Evolutionary conservation across 1,284 basidiomycete species (phyloP).

Genomic region (Ceratobasidium sp.): DNA sequence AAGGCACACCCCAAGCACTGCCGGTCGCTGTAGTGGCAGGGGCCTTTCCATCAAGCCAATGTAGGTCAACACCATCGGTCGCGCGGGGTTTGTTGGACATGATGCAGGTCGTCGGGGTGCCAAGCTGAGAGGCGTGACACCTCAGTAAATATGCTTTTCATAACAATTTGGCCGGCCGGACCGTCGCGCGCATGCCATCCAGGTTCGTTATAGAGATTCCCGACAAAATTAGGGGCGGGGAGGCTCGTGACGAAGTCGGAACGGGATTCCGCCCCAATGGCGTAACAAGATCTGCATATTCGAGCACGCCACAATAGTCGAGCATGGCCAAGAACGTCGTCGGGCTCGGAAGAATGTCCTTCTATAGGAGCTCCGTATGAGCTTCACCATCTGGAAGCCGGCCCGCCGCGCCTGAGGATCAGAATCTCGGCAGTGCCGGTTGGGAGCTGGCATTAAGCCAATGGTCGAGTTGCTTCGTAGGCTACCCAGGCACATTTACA

Average conservation of each 20-base stretch:
- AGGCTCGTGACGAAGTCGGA: background rate
- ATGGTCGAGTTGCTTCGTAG: background rate
- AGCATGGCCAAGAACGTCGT: slow-evolving; percentile 13
- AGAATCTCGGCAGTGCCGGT: slow-evolving; percentile 1
- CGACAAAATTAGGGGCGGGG: background rate
- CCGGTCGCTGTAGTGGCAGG: slow-evolving; percentile 55
- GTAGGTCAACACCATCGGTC: slow-evolving; percentile 52
- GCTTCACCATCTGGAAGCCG: slow-evolving; percentile 12
- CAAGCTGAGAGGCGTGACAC: background rate
- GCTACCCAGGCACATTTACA: background rate
- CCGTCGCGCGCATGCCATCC: slow-evolving; percentile 9
- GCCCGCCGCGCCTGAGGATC: slow-evolving; percentile 7
- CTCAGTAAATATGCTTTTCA: slow-evolving; percentile 13
- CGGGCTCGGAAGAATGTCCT: slow-evolving; percentile 18
- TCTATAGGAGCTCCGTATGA: slow-evolving; percentile 18
- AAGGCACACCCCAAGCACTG: slow-evolving; percentile 58
- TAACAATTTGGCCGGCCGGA: slow-evolving; percentile 19
- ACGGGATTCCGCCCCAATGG: slow-evolving; percentile 31
- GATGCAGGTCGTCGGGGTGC: slow-evolving; percentile 8
- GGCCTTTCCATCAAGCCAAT: slow-evolving; percentile 56
- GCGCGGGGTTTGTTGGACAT: slow-evolving; percentile 43
- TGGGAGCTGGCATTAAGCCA: background rate
- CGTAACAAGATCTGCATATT: slow-evolving; percentile 21
- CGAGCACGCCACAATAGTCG: background rate
- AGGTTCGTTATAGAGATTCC: slow-evolving; percentile 8